A percentile compares a stretch with the other conserved stretches of the same genome.
phyloP scores from a whole-genome alignment of 2,329 filamentous ascomycete genomes.

The Aspergillus sp. region DNA sequence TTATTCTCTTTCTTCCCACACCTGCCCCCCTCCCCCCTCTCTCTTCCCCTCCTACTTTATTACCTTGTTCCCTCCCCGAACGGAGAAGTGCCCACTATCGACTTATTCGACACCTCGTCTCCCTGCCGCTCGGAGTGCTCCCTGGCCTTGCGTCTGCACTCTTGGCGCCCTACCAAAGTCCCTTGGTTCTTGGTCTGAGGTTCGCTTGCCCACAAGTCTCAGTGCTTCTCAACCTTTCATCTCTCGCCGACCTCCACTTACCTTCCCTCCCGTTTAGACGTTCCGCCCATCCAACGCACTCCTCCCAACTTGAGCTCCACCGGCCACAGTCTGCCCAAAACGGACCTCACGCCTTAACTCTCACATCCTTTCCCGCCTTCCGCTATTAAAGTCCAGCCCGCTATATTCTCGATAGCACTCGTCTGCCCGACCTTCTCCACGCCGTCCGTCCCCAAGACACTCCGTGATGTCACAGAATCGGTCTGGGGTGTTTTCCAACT shows the following conservation, averaged over 20 bases:
- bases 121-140: constrained; percentile 10
- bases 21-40: constrained; percentile 6
- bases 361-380: constrained; percentile 41
- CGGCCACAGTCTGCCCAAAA: constrained; percentile 50
- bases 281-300: constrained; percentile 36
- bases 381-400: constrained; percentile 47
- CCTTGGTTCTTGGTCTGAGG: constrained; percentile 27
- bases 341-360: constrained; percentile 49
- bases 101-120: constrained; percentile 10
- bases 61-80: constrained; percentile 11
- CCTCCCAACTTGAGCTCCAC: constrained; percentile 33
- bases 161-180: constrained; percentile 30
- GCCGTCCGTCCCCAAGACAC: constrained; percentile 23
- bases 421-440: constrained; percentile 16
- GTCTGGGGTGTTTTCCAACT: constrained; percentile 79
- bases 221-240: constrained; percentile 33
- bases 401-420: constrained; percentile 42
- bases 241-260: constrained; percentile 32
- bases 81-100: constrained; percentile 11
- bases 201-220: constrained; percentile 24
- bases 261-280: constrained; percentile 33
- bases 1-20: constrained; percentile 4
- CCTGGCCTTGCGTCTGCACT: constrained; percentile 26
- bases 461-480: constrained; percentile 81
- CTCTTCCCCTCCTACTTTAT: constrained; percentile 15